Evolutionary conservation across 352 stramenopile genomes (phyloP).

Genomic region (Pilasporangium apinafurcum): DNA sequence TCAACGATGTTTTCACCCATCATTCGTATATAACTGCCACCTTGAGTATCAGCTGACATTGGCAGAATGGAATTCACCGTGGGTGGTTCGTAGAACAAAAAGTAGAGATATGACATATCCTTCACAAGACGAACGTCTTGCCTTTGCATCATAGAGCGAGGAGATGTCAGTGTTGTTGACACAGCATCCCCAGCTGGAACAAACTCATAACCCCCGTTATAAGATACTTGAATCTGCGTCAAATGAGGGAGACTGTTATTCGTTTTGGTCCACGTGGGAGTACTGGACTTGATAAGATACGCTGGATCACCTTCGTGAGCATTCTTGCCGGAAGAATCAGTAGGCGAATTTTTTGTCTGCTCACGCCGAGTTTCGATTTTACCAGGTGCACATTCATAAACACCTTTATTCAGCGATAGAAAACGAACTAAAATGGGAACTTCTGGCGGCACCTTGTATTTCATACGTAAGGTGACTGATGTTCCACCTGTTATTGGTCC

Average conservation of each 20-base stretch:
- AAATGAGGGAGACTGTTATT: slow-evolving; percentile 26
- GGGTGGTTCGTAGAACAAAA: slow-evolving; percentile 64
- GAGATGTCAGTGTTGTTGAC: not conserved
- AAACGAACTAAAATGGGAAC: slow-evolving; percentile 54
- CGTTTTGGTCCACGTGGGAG: slow-evolving; percentile 31
- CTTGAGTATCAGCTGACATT: slow-evolving; percentile 57
- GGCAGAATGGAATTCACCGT: slow-evolving; percentile 38
- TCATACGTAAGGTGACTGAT: slow-evolving; percentile 53
- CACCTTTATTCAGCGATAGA: slow-evolving; percentile 17
- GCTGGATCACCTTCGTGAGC: slow-evolving; percentile 11
- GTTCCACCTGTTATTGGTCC: slow-evolving; percentile 56
- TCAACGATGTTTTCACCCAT: slow-evolving; percentile 54
- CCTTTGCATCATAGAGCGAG: not conserved
- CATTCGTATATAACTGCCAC: slow-evolving; percentile 59
- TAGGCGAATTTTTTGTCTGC: too few relatives aligned
- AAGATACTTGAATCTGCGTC: slow-evolving; percentile 69
- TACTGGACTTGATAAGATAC: slow-evolving; percentile 38
- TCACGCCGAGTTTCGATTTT: too few relatives aligned
- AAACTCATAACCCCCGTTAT: slow-evolving; percentile 52
- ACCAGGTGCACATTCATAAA: slow-evolving; percentile 13
- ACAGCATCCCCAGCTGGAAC: slow-evolving; percentile 20
- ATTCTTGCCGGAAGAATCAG: not conserved
- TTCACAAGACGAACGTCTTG: slow-evolving; percentile 20
- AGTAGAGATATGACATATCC: slow-evolving; percentile 69
- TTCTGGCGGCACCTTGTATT: slow-evolving; percentile 47